A percentile compares a stretch with the other conserved stretches of the same genome.
These are phyloP conservation scores for Auriscalpium orientale DNA, from an alignment of 768 basidiomycete species.

Conservation along the genomic window DNA sequence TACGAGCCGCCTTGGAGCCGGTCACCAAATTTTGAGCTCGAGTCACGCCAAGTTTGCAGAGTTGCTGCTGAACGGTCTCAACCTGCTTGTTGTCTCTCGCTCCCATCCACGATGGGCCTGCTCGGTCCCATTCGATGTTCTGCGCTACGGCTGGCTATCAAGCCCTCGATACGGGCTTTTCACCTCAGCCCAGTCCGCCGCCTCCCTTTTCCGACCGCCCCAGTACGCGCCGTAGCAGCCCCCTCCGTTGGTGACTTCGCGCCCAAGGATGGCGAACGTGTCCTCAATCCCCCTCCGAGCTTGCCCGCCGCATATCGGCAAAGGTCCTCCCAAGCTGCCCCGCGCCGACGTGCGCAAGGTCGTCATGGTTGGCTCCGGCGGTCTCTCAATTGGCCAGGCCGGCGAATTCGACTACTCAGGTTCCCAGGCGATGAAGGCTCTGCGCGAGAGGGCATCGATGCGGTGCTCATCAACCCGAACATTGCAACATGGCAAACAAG, in stretches of 20 bases:
- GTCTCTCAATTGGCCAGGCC: conserved; percentile 94
- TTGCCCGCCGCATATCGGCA: conserved; percentile 89
- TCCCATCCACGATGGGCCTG: background rate
- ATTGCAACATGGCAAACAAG: conserved; percentile 99
- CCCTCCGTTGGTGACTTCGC: conserved; percentile 21
- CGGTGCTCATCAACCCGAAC: conserved; percentile 96
- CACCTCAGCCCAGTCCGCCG: conserved; percentile 5
- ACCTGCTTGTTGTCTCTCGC: background rate
- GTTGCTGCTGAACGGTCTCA: too few species aligned
- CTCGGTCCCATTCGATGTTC: background rate
- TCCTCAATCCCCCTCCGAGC: conserved; percentile 88
- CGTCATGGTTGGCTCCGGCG: conserved; percentile 92
- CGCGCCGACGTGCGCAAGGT: conserved; percentile 92
- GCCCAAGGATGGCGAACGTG: conserved; percentile 44
- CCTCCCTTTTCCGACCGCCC: conserved; percentile 5
- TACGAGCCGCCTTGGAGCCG: too few species aligned
- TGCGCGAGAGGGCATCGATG: conserved; percentile 88
- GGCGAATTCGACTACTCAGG: conserved; percentile 99
- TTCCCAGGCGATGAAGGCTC: conserved; percentile 96
- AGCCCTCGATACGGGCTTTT: conserved; percentile 18
- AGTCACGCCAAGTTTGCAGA: too few species aligned
- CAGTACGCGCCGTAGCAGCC: conserved; percentile 19
- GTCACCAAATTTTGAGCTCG: too few species aligned
- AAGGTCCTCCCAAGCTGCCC: conserved; percentile 85
- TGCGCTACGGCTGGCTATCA: conserved; percentile 13